Conservation (phyloP, 148 eudicot genomes). For the Nyssa sinensis region DNA sequence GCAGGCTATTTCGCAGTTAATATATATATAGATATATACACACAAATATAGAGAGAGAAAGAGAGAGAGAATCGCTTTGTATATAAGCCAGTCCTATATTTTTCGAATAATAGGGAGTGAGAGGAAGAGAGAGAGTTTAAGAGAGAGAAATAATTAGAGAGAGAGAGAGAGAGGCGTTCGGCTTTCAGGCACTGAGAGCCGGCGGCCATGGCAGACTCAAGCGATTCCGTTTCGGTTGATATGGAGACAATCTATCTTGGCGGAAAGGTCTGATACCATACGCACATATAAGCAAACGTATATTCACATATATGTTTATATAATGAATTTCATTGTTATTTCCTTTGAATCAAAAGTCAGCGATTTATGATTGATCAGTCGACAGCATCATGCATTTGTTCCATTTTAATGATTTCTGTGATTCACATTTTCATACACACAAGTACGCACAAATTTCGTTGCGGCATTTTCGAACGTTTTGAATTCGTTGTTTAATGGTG, state of each 20-base stretch:
- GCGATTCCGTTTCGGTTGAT: constrained; percentile 74
- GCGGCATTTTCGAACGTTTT: neutral
- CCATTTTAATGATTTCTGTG: too few species aligned
- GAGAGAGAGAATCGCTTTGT: constrained; percentile 21
- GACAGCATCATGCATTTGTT: neutral
- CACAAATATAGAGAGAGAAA: constrained; percentile 20
- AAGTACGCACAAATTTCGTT: neutral
- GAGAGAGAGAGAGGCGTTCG: constrained; percentile 17
- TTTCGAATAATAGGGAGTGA: constrained; percentile 4
- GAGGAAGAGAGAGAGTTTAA: neutral
- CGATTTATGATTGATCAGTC: neutral
- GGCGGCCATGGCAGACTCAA: constrained; percentile 65
- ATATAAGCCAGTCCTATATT: constrained; percentile 29
- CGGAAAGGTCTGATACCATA: constrained; percentile 60
- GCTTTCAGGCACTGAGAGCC: constrained; percentile 16
- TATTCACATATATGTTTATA: neutral
- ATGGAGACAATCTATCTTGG: constrained; percentile 87
- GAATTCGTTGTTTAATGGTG: neutral
- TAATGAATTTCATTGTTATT: neutral
- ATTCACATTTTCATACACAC: too few species aligned
- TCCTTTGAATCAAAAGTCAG: neutral
- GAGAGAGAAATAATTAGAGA: too few species aligned
- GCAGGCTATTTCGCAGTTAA: constrained; percentile 8
- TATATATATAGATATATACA: neutral
- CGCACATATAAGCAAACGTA: neutral